Base-by-base conservation (phyloP, 768 basidiomycete genomes). In the Agrocybe pediades region DNA sequence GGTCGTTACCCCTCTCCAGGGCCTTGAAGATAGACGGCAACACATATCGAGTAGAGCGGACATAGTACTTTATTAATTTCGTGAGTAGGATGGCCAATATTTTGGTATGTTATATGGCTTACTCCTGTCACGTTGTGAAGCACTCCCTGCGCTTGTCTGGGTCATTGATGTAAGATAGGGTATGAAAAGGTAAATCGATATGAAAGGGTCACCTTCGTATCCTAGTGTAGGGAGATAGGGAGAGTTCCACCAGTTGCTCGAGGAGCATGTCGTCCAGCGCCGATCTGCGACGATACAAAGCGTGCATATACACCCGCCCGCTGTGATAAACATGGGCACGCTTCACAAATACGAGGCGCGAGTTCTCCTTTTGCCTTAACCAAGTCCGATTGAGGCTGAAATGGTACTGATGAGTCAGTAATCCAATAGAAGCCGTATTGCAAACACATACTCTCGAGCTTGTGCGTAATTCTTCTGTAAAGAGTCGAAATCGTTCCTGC, bases 301-400 rank as follows among this genome's bases (percentile, higher is more conserved):
- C 79, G 58, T 90, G 86, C 79, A 91, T 84, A 63, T 90, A 90
- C 29, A 91, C 72, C 24, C 91, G 83, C 7, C 83, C 83, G 44
- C 81, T 85, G 57, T 90, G 88, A 68, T 90, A 92, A 8, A 88
- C 75, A 59, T 90, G 87, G 3, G 90, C 90, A 15, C 91, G 82
- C 65, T 89, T 90, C 43, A 91, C 67, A 66, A 86, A 86, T 8
- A 90, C 84, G 23, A 87, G 68, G 7, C 93, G 81, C 2, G 87
- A 84, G 66, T 88, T 92, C 51, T 85, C 80, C 63, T 86, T 87
- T 71, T 94, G 92, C 59, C 79, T 81, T 9, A 79, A 59, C 80
- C 85, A 90, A 51, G 82, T 74, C 9, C 87, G 85, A 57, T 85
- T 87, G 51, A 83, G 70, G 56, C 87, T 88, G 25, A 29, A 24